Conservation (phyloP, 1,284 basidiomycete species). For the Microbotryomycetes sp. region DNA sequence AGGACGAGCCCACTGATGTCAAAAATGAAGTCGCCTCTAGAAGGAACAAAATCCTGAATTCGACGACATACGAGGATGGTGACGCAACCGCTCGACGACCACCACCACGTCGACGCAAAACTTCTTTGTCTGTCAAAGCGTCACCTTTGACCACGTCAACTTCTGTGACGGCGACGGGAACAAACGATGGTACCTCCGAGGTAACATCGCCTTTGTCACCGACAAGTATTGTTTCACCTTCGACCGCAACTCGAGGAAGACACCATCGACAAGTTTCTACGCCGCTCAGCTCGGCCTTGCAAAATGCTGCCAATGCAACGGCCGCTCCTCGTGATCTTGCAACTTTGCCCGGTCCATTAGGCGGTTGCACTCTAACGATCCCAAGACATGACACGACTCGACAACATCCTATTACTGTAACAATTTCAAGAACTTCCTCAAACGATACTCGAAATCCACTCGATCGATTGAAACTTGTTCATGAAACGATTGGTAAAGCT, state of each 20-base stretch:
- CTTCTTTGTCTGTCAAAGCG: not conserved
- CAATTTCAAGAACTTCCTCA: conserved; percentile 10
- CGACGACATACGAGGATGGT: too few species aligned
- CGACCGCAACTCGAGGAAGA: not conserved
- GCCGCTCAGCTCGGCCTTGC: not conserved
- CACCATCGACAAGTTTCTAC: not conserved
- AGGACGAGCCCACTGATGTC: conserved; percentile 2
- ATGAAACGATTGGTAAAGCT: not conserved
- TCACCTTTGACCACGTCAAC: not conserved
- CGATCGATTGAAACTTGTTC: not conserved
- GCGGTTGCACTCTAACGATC: conserved; percentile 25
- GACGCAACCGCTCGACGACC: too few species aligned
- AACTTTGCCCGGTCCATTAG: conserved; percentile 14
- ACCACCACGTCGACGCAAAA: not conserved
- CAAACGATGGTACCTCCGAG: not conserved
- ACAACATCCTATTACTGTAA: conserved; percentile 19
- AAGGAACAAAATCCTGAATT: too few species aligned
- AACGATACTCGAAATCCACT: conserved; percentile 8
- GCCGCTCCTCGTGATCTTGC: conserved; percentile 10
- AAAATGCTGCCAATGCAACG: not conserved
- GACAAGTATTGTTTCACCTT: not conserved
- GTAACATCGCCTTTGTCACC: not conserved
- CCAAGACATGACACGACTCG: conserved; percentile 4
- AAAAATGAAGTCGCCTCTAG: too few species aligned
- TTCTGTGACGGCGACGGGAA: not conserved